Base-by-base conservation (phyloP, 768 basidiomycete species). In the Agaricus blazei region DNA sequence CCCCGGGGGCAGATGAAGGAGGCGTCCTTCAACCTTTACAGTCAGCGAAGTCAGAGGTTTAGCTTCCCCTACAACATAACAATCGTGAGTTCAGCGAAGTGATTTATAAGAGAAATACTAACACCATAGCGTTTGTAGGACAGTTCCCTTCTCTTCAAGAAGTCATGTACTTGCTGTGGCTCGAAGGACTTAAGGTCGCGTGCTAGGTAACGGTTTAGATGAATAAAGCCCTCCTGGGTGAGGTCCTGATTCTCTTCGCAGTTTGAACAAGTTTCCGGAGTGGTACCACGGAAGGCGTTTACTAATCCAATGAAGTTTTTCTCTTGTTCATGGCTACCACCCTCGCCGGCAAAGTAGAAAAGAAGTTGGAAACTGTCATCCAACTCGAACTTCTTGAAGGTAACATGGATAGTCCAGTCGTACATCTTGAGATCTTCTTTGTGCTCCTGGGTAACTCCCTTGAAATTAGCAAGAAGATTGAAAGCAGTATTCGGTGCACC, bases 371-470 rank as follows among this genome's bases (percentile, higher is more conserved):
- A 78, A 60, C 72, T 73, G 5, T 66, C 54, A 3, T 71, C 69
- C 36, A 76, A 58, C 55, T 70, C 75, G 58, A 67, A 73, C 60
- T 76, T 72, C 64, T 76, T 73, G 63, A 72, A 65, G 34, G 65
- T 64, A 51, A 79, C 68, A 48, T 75, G 73, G 14, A 66, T 73
- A 3, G 73, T 66, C 79, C 78, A 80, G 43, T 80, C 76, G 49
- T 61, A 65, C 34, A 67, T 37, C 3, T 61, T 15, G 31, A 44
- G 26, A 19, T 51, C 28, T 6, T 43, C 44, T 6, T 24, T 15
- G 36, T 46, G 54, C 12, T 58, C 59, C 15, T 36, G 26, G 3
- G 52, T 54, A 15, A 52, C 50, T 4, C 34, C 47, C 31, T 45
- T 37, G 14, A 45, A 45, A 23, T 37, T 9, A 5, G 51, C 7